Evolutionary conservation across 371 early-diverging fungal species (phyloP), one percentile per base, ranked within the genome.

Genomic region (Mortierella polycephala): DNA sequence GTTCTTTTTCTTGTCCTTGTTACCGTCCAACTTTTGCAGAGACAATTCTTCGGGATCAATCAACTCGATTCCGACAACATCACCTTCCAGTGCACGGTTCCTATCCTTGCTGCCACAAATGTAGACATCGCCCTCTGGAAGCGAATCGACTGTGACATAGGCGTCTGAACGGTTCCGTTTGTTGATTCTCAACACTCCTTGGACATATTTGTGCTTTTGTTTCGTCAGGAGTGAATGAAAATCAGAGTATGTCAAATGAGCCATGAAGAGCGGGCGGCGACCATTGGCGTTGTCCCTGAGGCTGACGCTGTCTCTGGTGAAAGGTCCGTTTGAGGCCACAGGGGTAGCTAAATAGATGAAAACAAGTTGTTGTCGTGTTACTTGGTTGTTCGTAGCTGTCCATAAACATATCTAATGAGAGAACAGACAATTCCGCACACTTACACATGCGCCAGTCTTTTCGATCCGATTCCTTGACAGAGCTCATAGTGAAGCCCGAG

Each of bases 11-110:
- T 63, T 77, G 58, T 90, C 74, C 79, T 85, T 74, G 64, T 84
- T 70, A 77, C 63, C 64, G 54, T 84, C 85, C 55, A 82, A 79
- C 85, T 89, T 90, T 55, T 88, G 86, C 21, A 75, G 70, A 51
- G 85, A 68, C 44, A 92, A 83, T 64, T 91, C 93, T 10, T 87
- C 87, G 0, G 89, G 91, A 61, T 88, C 88, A n/a, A 97, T 85
- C 39, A 96, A 69, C 67, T 87, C 84, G 10, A 97, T 85, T 18
- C 91, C 93, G n/a, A 97, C 97, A 7, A 90, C 82, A 71, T 97
- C 97, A 5, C 95, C 95, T 57, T 95, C 93, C 21, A 96, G 74
- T 1, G 96, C 96, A 40, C 97, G 90, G 83, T 97, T 97, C 54
- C 95, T 91, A 54, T 87, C 86, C 47, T 84, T 82, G 44, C 90